Conservation (phyloP, 345 rosid species). For the Chamaenerion angustifolium region DNA sequence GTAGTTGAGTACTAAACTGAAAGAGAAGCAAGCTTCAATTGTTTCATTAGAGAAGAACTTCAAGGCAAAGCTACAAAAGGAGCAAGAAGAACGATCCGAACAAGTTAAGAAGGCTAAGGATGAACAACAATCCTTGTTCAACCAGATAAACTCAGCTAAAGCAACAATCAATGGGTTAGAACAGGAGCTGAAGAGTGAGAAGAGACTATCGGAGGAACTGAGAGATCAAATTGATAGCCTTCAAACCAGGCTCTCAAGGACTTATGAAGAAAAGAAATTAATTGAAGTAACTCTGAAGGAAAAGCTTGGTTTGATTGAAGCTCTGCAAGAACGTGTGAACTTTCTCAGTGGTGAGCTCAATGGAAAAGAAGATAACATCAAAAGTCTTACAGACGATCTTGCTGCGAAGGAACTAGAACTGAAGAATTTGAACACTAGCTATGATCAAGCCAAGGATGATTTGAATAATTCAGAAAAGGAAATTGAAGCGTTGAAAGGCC, state of each 20-base stretch:
- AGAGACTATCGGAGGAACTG: constrained; percentile 37
- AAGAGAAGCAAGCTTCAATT: constrained; percentile 53
- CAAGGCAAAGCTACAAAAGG: constrained; percentile 40
- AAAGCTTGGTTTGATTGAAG: constrained; percentile 33
- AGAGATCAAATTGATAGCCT: constrained; percentile 37
- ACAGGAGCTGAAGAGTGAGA: constrained; percentile 58
- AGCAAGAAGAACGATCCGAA: constrained; percentile 43
- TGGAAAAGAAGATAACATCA: constrained; percentile 39
- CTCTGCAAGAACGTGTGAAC: constrained; percentile 39
- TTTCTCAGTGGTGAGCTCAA: constrained; percentile 49
- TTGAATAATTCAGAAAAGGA: constrained; percentile 34
- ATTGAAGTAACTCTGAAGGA: constrained; percentile 45
- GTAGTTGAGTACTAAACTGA: constrained; percentile 55
- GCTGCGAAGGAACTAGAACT: constrained; percentile 48
- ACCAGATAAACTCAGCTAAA: constrained; percentile 55
- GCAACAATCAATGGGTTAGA: constrained; percentile 44
- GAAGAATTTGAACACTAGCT: constrained; percentile 27
- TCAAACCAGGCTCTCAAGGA: constrained; percentile 32
- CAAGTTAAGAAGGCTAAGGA: constrained; percentile 41
- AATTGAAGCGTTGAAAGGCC: constrained; percentile 30
- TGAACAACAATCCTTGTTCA: constrained; percentile 35
- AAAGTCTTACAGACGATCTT: constrained; percentile 32
- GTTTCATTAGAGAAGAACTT: constrained; percentile 40
- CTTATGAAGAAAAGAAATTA: constrained; percentile 39
- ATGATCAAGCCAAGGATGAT: constrained; percentile 35